Base-by-base conservation (phyloP, 495 filamentous ascomycete genomes). In the Podospora pseudoanserina region DNA sequence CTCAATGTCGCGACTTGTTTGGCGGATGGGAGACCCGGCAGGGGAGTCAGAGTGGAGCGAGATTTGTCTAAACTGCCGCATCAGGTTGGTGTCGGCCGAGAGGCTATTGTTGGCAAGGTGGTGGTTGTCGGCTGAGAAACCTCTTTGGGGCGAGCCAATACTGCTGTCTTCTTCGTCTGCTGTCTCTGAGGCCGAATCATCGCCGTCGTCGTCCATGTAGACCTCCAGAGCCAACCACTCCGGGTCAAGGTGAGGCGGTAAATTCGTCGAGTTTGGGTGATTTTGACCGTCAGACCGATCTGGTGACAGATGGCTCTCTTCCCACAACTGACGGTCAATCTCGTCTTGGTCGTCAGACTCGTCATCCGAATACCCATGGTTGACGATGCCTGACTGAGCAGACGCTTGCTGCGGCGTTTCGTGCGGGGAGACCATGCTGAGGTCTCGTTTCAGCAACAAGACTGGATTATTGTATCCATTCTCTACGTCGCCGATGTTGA, bases 221-320 rank as follows among this genome's bases (percentile, higher is more conserved):
- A 98, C 91, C 76, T 97, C 94, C 62, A 98, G 87, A 0, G 96
- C 96, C 66, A 99, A 85, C 96, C 96, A 98, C 80, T 97, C 95
- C 0, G 91, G 90, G 69, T 98, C 95, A 2, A 98, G 80, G 66
- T 94, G 88, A 30, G 83, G 83, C 15, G 95, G 94, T 3, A 99
- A 77, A 3, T 84, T 82, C 86, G 91, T 92, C 18, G 39, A 66
- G 57, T 27, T 23, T 9, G 56, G 27, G 13, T 49, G 39, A 16
- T 49, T 3, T 13, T 49, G 39, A 49, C 15, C 39, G 3, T 11
- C 39, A 49, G 13, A 49, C 15, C 39, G 39, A 49, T 49, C 39
- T 49, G 39, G 39, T 16, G 39, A 49, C 57, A 58, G 39, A 60
- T 74, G 71, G 20, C 78, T 82, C 30, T 85, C 84, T 54, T 83